Evolutionary conservation across 352 stramenopile species (phyloP).

Genomic region (Phytophthora chlamydospora): DNA sequence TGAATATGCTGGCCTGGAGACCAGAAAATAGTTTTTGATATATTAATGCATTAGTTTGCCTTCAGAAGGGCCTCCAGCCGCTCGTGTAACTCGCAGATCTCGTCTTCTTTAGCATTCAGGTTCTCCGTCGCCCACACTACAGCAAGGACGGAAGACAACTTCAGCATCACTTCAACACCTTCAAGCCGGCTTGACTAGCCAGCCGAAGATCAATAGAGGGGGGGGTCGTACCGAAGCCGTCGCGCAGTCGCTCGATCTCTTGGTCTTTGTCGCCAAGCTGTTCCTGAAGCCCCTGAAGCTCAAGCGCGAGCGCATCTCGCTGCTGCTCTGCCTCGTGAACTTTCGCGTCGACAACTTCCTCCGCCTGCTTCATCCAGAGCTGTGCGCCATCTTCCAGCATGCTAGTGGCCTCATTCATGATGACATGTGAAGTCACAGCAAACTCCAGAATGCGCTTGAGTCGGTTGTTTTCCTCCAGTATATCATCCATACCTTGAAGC

Average conservation of each 20-base stretch:
- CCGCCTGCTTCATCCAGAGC: constrained; percentile 24
- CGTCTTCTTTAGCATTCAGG: constrained; percentile 34
- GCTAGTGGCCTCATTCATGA: constrained; percentile 33
- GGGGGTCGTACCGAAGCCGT: constrained; percentile 28
- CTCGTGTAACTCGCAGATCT: constrained; percentile 37
- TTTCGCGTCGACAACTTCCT: constrained; percentile 26
- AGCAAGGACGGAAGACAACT: constrained; percentile 20
- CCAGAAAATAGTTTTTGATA: constrained; percentile 11
- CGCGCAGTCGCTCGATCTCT: constrained; percentile 30
- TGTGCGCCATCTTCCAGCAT: constrained; percentile 27
- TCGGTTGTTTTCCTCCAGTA: constrained; percentile 31
- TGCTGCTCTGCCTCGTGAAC: constrained; percentile 24
- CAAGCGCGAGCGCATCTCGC: constrained; percentile 20
- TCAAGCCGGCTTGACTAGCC: constrained; percentile 2
- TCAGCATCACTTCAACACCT: constrained; percentile 5
- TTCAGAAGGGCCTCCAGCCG: constrained; percentile 20
- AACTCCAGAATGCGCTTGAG: constrained; percentile 35
- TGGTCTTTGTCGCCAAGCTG: constrained; percentile 30
- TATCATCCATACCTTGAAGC: constrained; percentile 13
- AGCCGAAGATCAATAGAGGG: constrained; percentile 13
- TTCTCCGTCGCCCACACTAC: constrained; percentile 35
- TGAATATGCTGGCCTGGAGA: not conserved
- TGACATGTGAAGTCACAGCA: constrained; percentile 29
- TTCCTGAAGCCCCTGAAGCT: constrained; percentile 29
- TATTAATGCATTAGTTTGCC: constrained; percentile 23